phyloP scores from a whole-genome alignment of 495 filamentous ascomycete genomes.

The Hypoxylon lenormandii region DNA sequence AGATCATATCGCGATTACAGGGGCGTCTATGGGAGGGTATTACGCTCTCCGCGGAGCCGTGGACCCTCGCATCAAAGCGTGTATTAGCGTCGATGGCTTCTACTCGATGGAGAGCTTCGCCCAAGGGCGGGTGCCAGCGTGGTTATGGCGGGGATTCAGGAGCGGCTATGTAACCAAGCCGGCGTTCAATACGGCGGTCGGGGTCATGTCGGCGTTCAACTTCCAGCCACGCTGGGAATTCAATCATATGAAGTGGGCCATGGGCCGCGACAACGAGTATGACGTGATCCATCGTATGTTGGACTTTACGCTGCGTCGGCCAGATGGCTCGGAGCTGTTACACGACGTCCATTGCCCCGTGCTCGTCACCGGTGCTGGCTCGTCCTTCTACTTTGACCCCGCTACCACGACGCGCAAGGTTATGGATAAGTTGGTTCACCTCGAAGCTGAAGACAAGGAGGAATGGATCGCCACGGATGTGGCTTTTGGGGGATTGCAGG shows the following conservation, averaged over 20 bases:
- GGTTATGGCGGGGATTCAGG: no score
- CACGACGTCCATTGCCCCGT: conserved; percentile 48
- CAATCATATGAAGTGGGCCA: no score
- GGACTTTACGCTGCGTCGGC: conserved; percentile 9
- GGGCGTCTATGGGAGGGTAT: conserved; percentile 62
- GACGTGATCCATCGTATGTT: conserved; percentile 37
- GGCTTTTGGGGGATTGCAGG: conserved; percentile 42
- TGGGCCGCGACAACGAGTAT: no score
- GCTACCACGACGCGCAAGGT: no score
- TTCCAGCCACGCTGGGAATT: no score
- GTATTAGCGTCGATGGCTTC: conserved; percentile 58
- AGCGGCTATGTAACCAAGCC: no score
- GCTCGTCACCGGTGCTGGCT: conserved; percentile 45
- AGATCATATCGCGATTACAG: conserved; percentile 54
- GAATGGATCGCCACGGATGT: conserved; percentile 39
- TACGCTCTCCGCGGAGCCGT: conserved; percentile 54
- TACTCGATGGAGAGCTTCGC: conserved; percentile 50
- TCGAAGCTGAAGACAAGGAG: conserved; percentile 24
- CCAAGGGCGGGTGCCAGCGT: no score
- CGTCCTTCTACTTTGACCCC: neutral
- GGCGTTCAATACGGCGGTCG: no score
- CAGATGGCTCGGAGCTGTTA: conserved; percentile 17
- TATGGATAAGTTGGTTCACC: no score
- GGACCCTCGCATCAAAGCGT: conserved; percentile 61
- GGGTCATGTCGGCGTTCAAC: no score